These are phyloP conservation scores for Tetradesmus lagerheimii DNA, from an alignment of 139 green algal genomes.

Conservation along the genomic window DNA sequence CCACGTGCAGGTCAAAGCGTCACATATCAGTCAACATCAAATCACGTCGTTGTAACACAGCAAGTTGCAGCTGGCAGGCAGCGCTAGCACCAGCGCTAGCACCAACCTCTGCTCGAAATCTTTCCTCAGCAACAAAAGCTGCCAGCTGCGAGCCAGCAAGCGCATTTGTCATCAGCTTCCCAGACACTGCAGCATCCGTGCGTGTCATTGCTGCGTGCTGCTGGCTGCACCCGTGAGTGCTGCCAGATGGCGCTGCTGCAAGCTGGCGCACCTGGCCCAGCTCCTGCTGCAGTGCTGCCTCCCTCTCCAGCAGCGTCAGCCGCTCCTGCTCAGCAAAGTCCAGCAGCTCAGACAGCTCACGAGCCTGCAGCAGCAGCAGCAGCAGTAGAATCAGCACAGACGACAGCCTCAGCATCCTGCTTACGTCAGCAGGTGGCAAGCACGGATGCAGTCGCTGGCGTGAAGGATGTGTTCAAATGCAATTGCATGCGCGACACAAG, in stretches of 20 bases:
- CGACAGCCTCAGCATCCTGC: background rate
- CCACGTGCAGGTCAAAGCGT: background rate
- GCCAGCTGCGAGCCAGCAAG: background rate
- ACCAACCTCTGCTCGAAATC: no score
- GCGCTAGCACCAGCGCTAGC: background rate
- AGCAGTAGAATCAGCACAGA: background rate
- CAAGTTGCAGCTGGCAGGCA: no score
- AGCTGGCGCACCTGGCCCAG: slow-evolving; percentile 18
- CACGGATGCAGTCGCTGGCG: background rate
- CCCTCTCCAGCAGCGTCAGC: slow-evolving; percentile 45
- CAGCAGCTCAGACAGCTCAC: slow-evolving; percentile 41
- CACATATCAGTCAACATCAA: no score
- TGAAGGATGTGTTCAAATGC: background rate
- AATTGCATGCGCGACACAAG: background rate
- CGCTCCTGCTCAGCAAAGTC: slow-evolving; percentile 50
- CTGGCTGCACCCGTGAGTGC: background rate
- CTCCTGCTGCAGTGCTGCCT: slow-evolving; percentile 37
- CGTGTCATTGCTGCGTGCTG: background rate
- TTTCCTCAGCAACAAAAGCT: background rate
- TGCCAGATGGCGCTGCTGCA: no score
- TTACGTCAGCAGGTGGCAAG: no score
- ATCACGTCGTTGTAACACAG: no score
- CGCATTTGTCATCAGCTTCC: background rate
- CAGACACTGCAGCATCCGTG: background rate
- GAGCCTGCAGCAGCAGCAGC: slow-evolving; percentile 28